Evolutionary conservation across 306 rosid genomes (phyloP), one percentile per base, ranked within the genome.

Genomic region (Gillenia trifoliata): DNA sequence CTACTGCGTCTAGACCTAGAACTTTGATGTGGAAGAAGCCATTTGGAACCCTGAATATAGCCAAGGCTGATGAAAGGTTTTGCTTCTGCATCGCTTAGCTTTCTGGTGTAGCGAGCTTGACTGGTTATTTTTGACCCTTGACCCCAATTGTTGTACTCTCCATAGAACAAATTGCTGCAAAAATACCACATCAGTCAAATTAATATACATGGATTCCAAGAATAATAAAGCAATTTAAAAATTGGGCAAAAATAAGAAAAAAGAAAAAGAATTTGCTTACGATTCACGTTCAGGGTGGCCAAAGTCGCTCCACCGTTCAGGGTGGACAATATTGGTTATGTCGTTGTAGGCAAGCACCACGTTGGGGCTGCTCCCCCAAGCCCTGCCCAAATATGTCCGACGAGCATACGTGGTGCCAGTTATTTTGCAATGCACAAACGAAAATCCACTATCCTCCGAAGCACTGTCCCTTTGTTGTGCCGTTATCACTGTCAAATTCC

Each of bases 11-110:
- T 50, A 6, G 23, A 16, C 20, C 56, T 16, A 4, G n/a, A 16
- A 50, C 1, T 50, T 50, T 17, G 87, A 13, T 83, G 88, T 75
- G 93, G 93, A 34, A 87, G 91, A 66, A 89, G 13, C 93, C 89
- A 89, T 11, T 59, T 66, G 23, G 89, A 79, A 30, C 66, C 91
- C 49, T 83, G 30, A 72, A 89, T 76, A 59, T 33, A 47, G 57
- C 29, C 74, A 2, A 89, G 89, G 5, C 57, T 26, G 40, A 89
- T 2, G 77, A 75, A 89, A 43, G 86, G 87, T 17, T 40, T 62
- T 25, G 31, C 90, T 50, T 81, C 65, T 2, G 19, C 55, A 1
- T 36, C 72, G 20, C 2, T 81, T 1, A 85, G 72, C 49, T 79
- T 64, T 64, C 77, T 84, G 4, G 63, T 20, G 43, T 56, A 73